Base-by-base conservation (phyloP, 805 yeast species). In the Pichia deserticola region DNA sequence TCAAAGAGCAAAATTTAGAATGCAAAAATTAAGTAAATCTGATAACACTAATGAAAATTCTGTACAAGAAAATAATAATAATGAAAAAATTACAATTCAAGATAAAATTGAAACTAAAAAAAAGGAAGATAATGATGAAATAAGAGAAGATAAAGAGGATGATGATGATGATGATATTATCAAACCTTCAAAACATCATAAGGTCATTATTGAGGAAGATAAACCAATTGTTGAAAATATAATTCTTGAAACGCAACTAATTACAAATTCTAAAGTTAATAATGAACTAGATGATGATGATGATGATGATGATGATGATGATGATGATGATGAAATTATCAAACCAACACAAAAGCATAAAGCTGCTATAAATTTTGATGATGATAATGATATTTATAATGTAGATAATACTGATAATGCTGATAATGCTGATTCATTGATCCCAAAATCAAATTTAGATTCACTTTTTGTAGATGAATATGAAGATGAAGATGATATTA, bases 321-420 rank as follows among this genome's bases (percentile, higher is more conserved):
- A 49, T 32, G 49, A 49, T 38, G 52, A 48, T 38, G 51, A 44
- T 36, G 48, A 44, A 5, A 40, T 44, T 3, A 40, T 48, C 27
- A 43, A 36, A 12, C 45, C 45, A 35, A 43, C 30, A 11, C 45
- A 35, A 43, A 43, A 34, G 9, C 38, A 43, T n/a, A 34, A 33
- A 34, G 9, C 13, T 25, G 11, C 15, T 6, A 27, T 12, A 9
- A 33, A 7, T 9, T 13, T 40, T 6, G 10, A 29, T 12, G 40
- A 44, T 11, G 42, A 38, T 39, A 25, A 35, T 9, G 15, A 42
- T 27, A 7, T 20, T 20, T 20, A 20, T 20, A 20, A 20, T 20
- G 3, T 20, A 20, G 42, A 38, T 39, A 27, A 35, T 9, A 11
- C 33, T 15, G 36, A 40, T 29, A n/a, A 7, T 15, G 27, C 13